Evolutionary conservation across 371 early-diverging fungal species (phyloP).

Genomic region (Apophysomyces elegans): DNA sequence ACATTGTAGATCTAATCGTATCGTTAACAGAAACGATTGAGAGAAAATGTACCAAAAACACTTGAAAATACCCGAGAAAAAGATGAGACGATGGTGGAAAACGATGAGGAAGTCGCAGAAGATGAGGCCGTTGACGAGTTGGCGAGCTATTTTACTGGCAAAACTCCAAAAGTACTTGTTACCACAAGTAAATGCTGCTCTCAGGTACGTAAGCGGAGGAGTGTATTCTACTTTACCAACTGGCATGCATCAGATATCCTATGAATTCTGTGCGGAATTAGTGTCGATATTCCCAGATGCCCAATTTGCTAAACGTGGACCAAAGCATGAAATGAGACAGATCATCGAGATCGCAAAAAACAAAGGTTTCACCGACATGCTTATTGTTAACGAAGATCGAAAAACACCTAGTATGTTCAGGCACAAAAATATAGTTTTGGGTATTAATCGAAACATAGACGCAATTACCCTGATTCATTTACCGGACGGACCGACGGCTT

Average conservation of each 20-base stretch:
- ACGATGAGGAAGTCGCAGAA: conserved; percentile 82
- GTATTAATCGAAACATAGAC: conserved; percentile 48
- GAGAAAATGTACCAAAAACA: conserved; percentile 91
- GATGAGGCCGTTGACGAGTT: conserved; percentile 95
- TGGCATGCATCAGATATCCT: conserved; percentile 44
- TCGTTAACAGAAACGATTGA: conserved; percentile 73
- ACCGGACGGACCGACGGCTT: conserved; percentile 96
- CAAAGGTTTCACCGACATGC: conserved; percentile 90
- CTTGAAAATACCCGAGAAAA: conserved; percentile 91
- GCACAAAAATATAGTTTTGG: not conserved
- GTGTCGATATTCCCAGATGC: conserved; percentile 90
- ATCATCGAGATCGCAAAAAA: conserved; percentile 90
- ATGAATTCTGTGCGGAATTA: conserved; percentile 91
- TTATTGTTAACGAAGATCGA: conserved; percentile 92
- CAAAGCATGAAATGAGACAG: conserved; percentile 86
- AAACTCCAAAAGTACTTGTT: conserved; percentile 91
- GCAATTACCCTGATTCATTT: conserved; percentile 93
- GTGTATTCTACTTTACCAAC: not conserved
- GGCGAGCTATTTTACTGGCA: conserved; percentile 86
- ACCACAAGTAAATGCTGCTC: conserved; percentile 84
- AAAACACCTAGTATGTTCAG: conserved; percentile 82
- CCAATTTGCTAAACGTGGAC: conserved; percentile 86
- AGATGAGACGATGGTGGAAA: conserved; percentile 91
- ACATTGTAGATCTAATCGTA: not conserved
- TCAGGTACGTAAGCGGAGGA: conserved; percentile 24